Conservation (phyloP, 1,284 basidiomycete species). For the Wolfiporia cocos region DNA sequence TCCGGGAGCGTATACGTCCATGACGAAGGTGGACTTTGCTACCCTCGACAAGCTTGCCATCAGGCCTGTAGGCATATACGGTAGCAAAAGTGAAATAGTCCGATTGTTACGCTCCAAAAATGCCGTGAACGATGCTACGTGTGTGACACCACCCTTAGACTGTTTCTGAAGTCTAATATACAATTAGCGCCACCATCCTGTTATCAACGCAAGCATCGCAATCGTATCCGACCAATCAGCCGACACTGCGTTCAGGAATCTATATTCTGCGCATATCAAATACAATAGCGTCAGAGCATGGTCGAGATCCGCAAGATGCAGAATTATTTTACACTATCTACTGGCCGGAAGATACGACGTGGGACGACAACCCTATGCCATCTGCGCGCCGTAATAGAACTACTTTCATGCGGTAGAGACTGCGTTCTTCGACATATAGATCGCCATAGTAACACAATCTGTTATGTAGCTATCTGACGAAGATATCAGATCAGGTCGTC, state of each 20-base stretch:
- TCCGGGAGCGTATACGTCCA: slow-evolving; percentile 41
- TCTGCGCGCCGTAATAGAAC: slow-evolving; percentile 45
- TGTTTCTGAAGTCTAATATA: too few species aligned
- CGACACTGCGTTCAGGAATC: slow-evolving; percentile 42
- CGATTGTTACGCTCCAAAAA: slow-evolving; percentile 32
- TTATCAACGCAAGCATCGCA: too few species aligned
- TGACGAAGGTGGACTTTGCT: slow-evolving; percentile 49
- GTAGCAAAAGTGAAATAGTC: slow-evolving; percentile 43
- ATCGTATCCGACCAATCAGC: slow-evolving; percentile 19
- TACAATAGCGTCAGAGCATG: background rate
- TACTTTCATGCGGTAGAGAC: slow-evolving; percentile 51
- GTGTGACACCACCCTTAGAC: slow-evolving; percentile 13
- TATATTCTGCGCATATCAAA: slow-evolving; percentile 29
- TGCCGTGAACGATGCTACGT: slow-evolving; percentile 33
- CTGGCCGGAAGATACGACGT: slow-evolving; percentile 58
- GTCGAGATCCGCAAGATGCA: slow-evolving; percentile 9
- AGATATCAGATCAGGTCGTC: slow-evolving; percentile 46
- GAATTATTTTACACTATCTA: slow-evolving; percentile 41
- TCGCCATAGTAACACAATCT: background rate
- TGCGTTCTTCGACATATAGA: background rate
- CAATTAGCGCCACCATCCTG: too few species aligned
- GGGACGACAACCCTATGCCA: slow-evolving; percentile 42
- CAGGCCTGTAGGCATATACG: slow-evolving; percentile 51
- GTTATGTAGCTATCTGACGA: slow-evolving; percentile 43
- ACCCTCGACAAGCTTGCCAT: slow-evolving; percentile 36